phyloP scores from a whole-genome alignment of 495 filamentous ascomycete genomes.

The Xylaria intraflava region DNA sequence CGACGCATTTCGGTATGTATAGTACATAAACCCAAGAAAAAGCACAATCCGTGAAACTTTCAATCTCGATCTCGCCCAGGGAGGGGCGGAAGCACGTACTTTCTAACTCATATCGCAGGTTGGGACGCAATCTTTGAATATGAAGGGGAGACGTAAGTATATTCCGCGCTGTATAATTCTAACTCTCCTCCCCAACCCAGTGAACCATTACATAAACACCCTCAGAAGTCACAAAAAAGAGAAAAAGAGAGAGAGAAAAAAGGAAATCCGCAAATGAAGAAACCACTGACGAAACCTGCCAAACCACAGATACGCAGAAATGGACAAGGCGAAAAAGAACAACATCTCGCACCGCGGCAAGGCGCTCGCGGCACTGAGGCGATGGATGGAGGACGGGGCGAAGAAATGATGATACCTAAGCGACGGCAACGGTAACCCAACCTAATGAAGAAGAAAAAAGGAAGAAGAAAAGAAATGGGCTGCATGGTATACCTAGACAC shows the following conservation, averaged over 20 bases:
- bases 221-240: not conserved
- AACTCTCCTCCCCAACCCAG: not conserved
- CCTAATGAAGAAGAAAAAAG: not conserved
- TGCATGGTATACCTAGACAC: too few species aligned
- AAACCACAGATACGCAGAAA: conserved; percentile 79
- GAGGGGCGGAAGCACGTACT: not conserved
- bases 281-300: too few species aligned
- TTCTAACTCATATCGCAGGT: conserved; percentile 40
- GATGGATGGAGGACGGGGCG: conserved; percentile 61
- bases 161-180: not conserved
- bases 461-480: not conserved
- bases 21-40: not conserved
- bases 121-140: conserved; percentile 98
- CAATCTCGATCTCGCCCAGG: too few species aligned
- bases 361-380: conserved; percentile 76
- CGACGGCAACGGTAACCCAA: not conserved
- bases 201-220: not conserved
- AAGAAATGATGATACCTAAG: conserved; percentile 14
- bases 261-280: too few species aligned
- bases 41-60: too few species aligned
- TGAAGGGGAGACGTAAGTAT: conserved; percentile 72
- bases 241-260: not conserved
- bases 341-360: conserved; percentile 81
- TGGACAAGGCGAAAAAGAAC: conserved; percentile 91
- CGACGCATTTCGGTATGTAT: conserved; percentile 69